These are phyloP conservation scores for Centaurea solstitialis DNA, from an alignment of 129 eudicot species.

Conservation along the genomic window DNA sequence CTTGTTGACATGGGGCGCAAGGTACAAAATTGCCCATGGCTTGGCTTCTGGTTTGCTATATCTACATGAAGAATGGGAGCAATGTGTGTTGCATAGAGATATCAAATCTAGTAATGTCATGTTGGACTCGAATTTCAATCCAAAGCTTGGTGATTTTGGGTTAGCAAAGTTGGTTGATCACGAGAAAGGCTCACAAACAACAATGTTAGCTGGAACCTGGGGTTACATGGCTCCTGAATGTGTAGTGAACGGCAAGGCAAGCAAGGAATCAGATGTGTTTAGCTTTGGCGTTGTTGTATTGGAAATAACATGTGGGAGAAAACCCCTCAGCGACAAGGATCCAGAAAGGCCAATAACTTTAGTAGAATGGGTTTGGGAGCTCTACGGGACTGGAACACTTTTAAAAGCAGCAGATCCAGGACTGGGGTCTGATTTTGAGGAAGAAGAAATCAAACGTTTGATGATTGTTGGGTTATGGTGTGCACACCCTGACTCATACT, in stretches of 20 bases:
- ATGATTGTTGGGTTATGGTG: conserved; percentile 53
- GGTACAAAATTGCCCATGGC: conserved; percentile 45
- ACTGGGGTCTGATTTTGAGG: conserved; percentile 15
- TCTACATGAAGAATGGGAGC: conserved; percentile 48
- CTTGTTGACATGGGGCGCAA: conserved; percentile 6
- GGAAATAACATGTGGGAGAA: conserved; percentile 41
- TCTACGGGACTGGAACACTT: conserved; percentile 34
- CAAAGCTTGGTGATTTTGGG: too few relatives aligned
- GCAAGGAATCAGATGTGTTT: conserved; percentile 50
- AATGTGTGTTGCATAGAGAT: conserved; percentile 33
- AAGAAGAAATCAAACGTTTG: conserved; percentile 25
- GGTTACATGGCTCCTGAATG: conserved; percentile 59
- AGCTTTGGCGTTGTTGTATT: conserved; percentile 52
- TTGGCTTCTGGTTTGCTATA: conserved; percentile 42
- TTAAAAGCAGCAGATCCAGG: conserved; percentile 39
- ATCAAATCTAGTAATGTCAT: conserved; percentile 29
- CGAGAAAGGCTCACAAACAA: too few relatives aligned
- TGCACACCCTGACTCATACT: conserved; percentile 35
- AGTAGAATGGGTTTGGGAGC: conserved; percentile 44
- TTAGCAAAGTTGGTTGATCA: too few relatives aligned
- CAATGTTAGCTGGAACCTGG: conserved; percentile 40
- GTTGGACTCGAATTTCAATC: conserved; percentile 38
- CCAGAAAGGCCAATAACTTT: not conserved
- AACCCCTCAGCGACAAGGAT: conserved; percentile 12
- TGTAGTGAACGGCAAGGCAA: conserved; percentile 33